Evolutionary conservation across 2,329 filamentous ascomycete genomes (phyloP), one percentile per base, ranked within the genome.

Genomic region (Botrytis porri): DNA sequence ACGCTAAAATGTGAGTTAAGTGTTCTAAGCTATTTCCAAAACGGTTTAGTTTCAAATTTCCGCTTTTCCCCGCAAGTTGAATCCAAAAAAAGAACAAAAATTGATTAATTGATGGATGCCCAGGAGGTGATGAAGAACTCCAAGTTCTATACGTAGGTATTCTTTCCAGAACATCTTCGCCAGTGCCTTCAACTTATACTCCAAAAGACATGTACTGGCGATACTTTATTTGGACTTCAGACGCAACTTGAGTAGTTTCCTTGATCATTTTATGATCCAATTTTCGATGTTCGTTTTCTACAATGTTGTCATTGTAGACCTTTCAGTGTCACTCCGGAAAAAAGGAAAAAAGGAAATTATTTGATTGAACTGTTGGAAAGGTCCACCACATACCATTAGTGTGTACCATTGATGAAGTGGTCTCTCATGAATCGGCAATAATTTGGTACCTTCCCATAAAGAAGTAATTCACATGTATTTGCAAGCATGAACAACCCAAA

Each of bases 401-500:
- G 39, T 37, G 59, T 39, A n/a, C 35, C 35, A 41, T 67, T 9
- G 35, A 41, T 57, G 64, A 67, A 57, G 64, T 67, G 35, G 64
- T 67, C 20, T 35, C 32, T 48, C 54, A 57, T 32, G n/a, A 57
- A n/a, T 57, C 48, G 35, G 18, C 12, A 37, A 41, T 69, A 16
- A 32, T 20, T 22, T 57, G 48, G n/a, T 16, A 57, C 29, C 35
- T 37, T 29, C 65, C 65, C 41, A 57, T 69, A 32, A 41, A n/a
- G n/a, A 69, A 32, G 10, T 14, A 41, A 22, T 3, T 3, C 65
- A 57, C 54, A 32, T 41, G 35, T 57, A 32, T 41, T 32, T 18
- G n/a, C 54, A 41, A 69, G n/a, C 41, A 41, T 59, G 35, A 41
- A 25, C 48, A 57, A 32, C 65, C 65, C 65, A 69, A 69, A 69